Conservation (phyloP, 2,329 filamentous ascomycete species). For the Ophiocordyceps camponoti-rufipedis region DNA sequence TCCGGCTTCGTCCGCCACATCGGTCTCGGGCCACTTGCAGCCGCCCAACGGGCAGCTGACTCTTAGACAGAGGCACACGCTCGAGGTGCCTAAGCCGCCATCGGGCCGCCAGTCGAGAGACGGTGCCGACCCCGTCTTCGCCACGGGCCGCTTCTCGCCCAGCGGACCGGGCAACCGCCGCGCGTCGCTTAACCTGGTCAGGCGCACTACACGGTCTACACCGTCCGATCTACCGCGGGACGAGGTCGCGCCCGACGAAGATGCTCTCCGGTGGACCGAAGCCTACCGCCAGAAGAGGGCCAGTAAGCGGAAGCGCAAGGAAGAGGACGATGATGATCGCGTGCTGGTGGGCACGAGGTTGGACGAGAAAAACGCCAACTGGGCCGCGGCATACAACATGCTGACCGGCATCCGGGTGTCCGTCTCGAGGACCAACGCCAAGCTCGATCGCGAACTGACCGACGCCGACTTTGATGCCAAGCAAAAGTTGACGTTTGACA, state of each 20-base stretch:
- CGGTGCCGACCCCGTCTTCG: slow-evolving; percentile 43
- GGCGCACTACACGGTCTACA: slow-evolving; percentile 68
- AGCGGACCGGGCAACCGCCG: slow-evolving; percentile 44
- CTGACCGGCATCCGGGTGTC: slow-evolving; percentile 95
- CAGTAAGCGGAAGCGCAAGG: slow-evolving; percentile 65
- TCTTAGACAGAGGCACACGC: slow-evolving; percentile 67
- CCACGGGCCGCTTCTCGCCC: slow-evolving; percentile 71
- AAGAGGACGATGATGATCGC: slow-evolving; percentile 81
- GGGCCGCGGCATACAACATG: slow-evolving; percentile 98
- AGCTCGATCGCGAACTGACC: slow-evolving; percentile 78
- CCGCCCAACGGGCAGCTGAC: slow-evolving; percentile 26
- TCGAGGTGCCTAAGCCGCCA: slow-evolving; percentile 62
- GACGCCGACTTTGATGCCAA: slow-evolving; percentile 84
- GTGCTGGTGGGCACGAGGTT: slow-evolving; percentile 95
- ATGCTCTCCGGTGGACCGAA: slow-evolving; percentile 82
- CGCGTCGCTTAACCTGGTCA: slow-evolving; percentile 65
- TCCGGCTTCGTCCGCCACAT: slow-evolving; percentile 18
- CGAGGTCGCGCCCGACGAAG: slow-evolving; percentile 72
- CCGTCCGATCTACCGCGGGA: slow-evolving; percentile 72
- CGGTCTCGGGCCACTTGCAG: slow-evolving; percentile 32
- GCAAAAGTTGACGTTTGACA: slow-evolving; percentile 98
- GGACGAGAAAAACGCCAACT: slow-evolving; percentile 92
- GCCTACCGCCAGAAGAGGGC: slow-evolving; percentile 82
- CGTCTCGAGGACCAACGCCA: slow-evolving; percentile 90
- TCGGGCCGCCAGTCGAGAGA: slow-evolving; percentile 58